Evolutionary conservation across 805 yeast genomes (phyloP).

Genomic region (Spathaspora sp.): DNA sequence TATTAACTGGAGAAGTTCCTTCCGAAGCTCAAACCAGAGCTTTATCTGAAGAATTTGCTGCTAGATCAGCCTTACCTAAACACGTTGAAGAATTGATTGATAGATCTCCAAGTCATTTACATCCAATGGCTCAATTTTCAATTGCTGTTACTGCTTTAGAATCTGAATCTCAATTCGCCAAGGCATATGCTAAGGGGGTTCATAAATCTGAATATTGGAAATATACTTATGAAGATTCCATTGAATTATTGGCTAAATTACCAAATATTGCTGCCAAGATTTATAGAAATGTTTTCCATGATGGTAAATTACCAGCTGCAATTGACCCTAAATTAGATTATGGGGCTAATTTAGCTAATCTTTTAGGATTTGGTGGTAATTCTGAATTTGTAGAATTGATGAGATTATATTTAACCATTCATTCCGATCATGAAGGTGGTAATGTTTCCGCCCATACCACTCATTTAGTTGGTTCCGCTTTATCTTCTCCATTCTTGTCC

Average conservation of each 20-base stretch:
- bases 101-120: conserved; percentile 62
- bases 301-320: conserved; percentile 51
- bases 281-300: conserved; percentile 58
- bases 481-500: conserved; percentile 71
- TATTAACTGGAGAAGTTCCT: conserved; percentile 73
- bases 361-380: conserved; percentile 58
- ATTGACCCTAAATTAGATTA: conserved; percentile 58
- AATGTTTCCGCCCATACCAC: conserved; percentile 81
- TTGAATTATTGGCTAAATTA: conserved; percentile 66
- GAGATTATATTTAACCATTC: conserved; percentile 70
- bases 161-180: conserved; percentile 66
- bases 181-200: conserved; percentile 67
- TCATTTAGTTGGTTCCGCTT: conserved; percentile 78
- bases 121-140: conserved; percentile 82
- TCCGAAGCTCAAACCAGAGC: conserved; percentile 53
- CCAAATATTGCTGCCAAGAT: conserved; percentile 75
- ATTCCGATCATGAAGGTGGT: conserved; percentile 83
- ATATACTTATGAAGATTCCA: conserved; percentile 66
- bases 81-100: conserved; percentile 59
- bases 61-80: conserved; percentile 61
- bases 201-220: conserved; percentile 73
- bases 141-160: conserved; percentile 74
- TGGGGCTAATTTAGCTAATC: conserved; percentile 65
- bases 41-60: conserved; percentile 59
- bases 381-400: conserved; percentile 64